Evolutionary conservation across 2,329 filamentous ascomycete species (phyloP), one percentile per base, ranked within the genome.

Genomic region (Cercospora brassicicola): DNA sequence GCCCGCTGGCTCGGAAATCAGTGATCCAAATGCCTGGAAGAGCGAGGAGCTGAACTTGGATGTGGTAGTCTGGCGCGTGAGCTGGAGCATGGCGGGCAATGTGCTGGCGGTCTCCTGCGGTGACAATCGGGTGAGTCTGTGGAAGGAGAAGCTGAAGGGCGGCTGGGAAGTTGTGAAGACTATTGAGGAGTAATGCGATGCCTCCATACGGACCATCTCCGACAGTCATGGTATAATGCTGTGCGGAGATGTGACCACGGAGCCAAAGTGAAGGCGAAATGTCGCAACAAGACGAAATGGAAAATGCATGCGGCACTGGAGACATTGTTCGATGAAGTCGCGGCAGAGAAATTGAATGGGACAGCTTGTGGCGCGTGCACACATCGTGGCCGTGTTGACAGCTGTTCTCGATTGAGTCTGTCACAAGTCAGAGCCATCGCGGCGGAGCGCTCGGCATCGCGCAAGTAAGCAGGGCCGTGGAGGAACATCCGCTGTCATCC

Each of bases 141-240:
- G 94, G 94, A 99, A 98, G 87, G 95, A 99, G 87, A 96, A 96
- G 79, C 84, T 99, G 75, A 91, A 91, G 79, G 95, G 95, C 65
- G 92, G 96, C 78, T 99, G 95, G 95, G 94, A 98, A 82, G 92
- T 91, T 76, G 92, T 98, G 73, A 97, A 97, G 87, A 93, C 92
- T 68, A 94, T 99, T 79, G 94, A 97, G 68, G 78, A 80, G 71
- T 79, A 77, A 64, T 20, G 20, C 45, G n/a, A 13, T 23, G 9
- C 45, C 36, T 39, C 11, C 4, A 23, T 23, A 51, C n/a, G 18
- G 2, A 51, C 11, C 45, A 51, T 51, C 45, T 51, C 45, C 10
- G 9, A 23, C 45, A 13, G 18, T 23, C 45, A 51, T 51, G 45
- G 45, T 51, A 11, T 51, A 4, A 51, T 20, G 45, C 45, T 51